Evolutionary conservation across 1,284 basidiomycete species (phyloP), one percentile per base, ranked within the genome.

Genomic region (Ceratobasidium sp.): DNA sequence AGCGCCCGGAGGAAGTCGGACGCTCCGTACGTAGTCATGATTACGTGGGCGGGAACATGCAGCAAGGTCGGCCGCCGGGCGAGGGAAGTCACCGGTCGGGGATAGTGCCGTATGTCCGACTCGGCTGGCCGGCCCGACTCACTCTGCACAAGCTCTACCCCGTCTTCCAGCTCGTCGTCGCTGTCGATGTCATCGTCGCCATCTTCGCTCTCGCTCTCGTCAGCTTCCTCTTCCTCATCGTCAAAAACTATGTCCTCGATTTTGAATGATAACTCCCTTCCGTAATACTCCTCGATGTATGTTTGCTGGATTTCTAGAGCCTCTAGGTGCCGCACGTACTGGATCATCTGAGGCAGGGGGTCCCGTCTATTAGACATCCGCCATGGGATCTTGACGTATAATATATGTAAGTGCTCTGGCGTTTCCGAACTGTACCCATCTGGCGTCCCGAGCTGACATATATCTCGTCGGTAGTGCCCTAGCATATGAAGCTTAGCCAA

Each of bases 401-500:
- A 13, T 1, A 70, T 70, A 46, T 70, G 67, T 42, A 70, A 57
- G 52, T 70, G 52, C 42, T 70, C 50, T 23, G 67, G 67, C 12
- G 52, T 57, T 33, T 70, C 52, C 2, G 67, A 56, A 42, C 52
- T 70, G 46, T 70, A 70, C 3, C 67, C 67, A 15, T 70, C 67
- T 17, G 67, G 67, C 2, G 52, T 56, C 4, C 67, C 67, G 2
- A 70, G 67, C 52, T 70, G 28, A 38, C 50, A 50, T 20, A 70
- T 70, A 4, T 5, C 17, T 4, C 57, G 5, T 13, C 33, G 4
- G 23, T 71, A 71, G 40, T 71, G 69, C 3, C 33, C 12, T 1
- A 71, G 17, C 69, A 71, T 59, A 28, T 71, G 69, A 1, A 71
- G 13, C 54, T 71, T 71, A 1, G 54, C 50, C 44, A 70, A 12